Conservation (phyloP, 2,329 filamentous ascomycete species). For the Sphaerulina vaccinii region DNA sequence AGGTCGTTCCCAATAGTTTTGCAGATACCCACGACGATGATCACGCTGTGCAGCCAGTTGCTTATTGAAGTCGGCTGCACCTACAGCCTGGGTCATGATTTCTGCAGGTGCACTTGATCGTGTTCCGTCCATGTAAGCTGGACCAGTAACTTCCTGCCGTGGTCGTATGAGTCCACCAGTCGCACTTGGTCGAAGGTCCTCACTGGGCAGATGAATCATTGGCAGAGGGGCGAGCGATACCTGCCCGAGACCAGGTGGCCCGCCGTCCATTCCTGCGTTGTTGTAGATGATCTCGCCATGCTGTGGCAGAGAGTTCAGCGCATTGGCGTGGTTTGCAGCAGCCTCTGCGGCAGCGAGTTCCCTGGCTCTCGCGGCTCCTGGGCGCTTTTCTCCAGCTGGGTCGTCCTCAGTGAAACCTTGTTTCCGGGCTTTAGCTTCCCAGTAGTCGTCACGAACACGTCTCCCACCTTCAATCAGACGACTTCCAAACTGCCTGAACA, state of each 20-base stretch:
- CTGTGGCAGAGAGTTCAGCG: slow-evolving; percentile 63
- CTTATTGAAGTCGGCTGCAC: slow-evolving; percentile 89
- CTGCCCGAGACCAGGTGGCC: slow-evolving; percentile 58
- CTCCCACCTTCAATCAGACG: slow-evolving; percentile 86
- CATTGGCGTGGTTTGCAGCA: slow-evolving; percentile 58
- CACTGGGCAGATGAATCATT: slow-evolving; percentile 79
- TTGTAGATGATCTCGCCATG: slow-evolving; percentile 81
- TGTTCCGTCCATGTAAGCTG: slow-evolving; percentile 82
- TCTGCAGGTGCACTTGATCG: slow-evolving; percentile 74
- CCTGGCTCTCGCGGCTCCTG: slow-evolving; percentile 83
- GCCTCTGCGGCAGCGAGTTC: slow-evolving; percentile 74
- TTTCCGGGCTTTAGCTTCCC: slow-evolving; percentile 95
- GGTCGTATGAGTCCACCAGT: slow-evolving; percentile 84
- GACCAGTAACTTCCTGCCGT: slow-evolving; percentile 84
- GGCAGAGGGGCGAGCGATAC: slow-evolving; percentile 71
- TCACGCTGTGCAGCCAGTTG: slow-evolving; percentile 75
- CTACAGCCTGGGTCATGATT: slow-evolving; percentile 79
- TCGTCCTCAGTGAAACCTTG: slow-evolving; percentile 98
- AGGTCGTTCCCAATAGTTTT: slow-evolving; percentile 76
- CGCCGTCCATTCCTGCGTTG: slow-evolving; percentile 48
- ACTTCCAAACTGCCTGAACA: slow-evolving; percentile 98
- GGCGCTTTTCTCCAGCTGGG: slow-evolving; percentile 90
- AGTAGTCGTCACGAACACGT: slow-evolving; percentile 94
- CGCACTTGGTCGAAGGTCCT: slow-evolving; percentile 72
- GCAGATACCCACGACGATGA: slow-evolving; percentile 75